Conservation (phyloP, 2,329 filamentous ascomycete species). For the Diaporthe ilicicola region DNA sequence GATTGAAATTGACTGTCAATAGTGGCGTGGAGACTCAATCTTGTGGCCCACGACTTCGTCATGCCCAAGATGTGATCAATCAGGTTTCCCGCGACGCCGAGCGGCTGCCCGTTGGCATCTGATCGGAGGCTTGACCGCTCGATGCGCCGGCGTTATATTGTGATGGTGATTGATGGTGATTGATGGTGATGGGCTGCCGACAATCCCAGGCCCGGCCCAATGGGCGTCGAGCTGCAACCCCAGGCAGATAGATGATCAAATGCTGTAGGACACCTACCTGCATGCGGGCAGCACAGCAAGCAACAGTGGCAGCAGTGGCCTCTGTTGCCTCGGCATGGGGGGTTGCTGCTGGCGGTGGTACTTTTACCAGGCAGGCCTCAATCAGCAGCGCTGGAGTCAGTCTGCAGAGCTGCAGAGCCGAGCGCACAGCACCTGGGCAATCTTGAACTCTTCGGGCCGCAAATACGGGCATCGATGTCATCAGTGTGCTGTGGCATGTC, state of each 20-base stretch:
- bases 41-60: conserved; percentile 15
- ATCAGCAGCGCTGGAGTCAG: not conserved
- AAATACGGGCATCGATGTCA: not conserved
- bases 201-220: conserved; percentile 11
- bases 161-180: conserved; percentile 6
- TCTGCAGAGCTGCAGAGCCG: not conserved
- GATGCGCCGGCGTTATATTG: conserved; percentile 15
- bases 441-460: not conserved
- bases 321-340: conserved; percentile 12
- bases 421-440: not conserved
- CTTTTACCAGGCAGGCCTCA: conserved; percentile 15
- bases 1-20: conserved; percentile 26
- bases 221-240: conserved; percentile 1
- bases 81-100: conserved; percentile 13
- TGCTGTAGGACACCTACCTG: conserved; percentile 5
- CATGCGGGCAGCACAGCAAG: conserved; percentile 11
- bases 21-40: conserved; percentile 27
- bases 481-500: not conserved
- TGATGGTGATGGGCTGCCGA: conserved; percentile 7
- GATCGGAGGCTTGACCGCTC: conserved; percentile 18
- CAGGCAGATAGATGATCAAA: conserved; percentile 3
- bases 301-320: too few relatives aligned
- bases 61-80: conserved; percentile 23
- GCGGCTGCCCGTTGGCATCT: conserved; percentile 10
- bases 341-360: not conserved